Conservation (phyloP, 345 rosid species). For the Alliaria petiolata region DNA sequence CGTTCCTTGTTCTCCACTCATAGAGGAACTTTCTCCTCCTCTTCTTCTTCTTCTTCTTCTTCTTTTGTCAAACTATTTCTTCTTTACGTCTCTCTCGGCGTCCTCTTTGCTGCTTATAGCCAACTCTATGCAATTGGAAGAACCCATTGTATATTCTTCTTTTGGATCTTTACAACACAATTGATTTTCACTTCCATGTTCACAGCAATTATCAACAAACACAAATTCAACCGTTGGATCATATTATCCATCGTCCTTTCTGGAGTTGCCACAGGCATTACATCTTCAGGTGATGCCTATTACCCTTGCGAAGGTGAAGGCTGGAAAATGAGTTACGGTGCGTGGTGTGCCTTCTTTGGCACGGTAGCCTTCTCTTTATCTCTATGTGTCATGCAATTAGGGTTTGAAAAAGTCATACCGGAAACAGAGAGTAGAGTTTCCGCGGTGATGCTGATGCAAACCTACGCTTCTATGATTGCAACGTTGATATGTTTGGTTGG, state of each 20-base stretch:
- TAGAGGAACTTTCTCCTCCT: neutral
- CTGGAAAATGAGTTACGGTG: slow-evolving; percentile 8
- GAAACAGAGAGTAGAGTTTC: slow-evolving; percentile 6
- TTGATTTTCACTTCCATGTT: slow-evolving; percentile 41
- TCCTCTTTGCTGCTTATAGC: slow-evolving; percentile 35
- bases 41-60: neutral
- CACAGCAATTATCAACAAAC: slow-evolving; percentile 39
- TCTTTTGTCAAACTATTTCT: slow-evolving; percentile 13
- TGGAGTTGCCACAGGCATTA: slow-evolving; percentile 38
- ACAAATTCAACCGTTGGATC: slow-evolving; percentile 46
- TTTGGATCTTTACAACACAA: slow-evolving; percentile 45
- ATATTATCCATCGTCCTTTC: slow-evolving; percentile 38
- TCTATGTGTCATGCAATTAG: slow-evolving; percentile 40
- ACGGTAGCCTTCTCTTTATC: slow-evolving; percentile 40
- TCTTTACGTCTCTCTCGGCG: slow-evolving; percentile 35
- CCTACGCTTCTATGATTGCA: slow-evolving; percentile 24
- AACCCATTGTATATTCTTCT: slow-evolving; percentile 31
- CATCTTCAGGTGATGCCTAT: slow-evolving; percentile 34
- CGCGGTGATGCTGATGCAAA: slow-evolving; percentile 18
- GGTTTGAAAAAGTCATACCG: slow-evolving; percentile 29
- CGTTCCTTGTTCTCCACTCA: neutral
- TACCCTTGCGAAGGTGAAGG: slow-evolving; percentile 26
- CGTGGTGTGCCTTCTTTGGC: slow-evolving; percentile 35
- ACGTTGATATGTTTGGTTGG: slow-evolving; percentile 29
- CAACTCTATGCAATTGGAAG: slow-evolving; percentile 36